phyloP scores from a whole-genome alignment of 1,284 basidiomycete genomes.

The Puccinia triticina region DNA sequence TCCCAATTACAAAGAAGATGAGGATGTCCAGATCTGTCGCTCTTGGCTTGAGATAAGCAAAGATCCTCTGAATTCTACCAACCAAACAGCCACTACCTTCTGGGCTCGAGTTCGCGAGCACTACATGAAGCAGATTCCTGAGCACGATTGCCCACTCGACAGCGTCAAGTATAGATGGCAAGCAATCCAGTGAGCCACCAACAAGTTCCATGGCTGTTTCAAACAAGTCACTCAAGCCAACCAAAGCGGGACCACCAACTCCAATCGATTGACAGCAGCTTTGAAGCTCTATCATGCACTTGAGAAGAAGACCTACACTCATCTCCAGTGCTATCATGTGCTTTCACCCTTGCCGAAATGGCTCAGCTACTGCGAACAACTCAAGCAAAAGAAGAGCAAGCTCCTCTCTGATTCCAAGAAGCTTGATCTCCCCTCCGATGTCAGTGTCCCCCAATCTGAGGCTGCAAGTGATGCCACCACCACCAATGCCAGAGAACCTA shows the following conservation, averaged over 20 bases:
- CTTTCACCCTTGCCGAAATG: background rate
- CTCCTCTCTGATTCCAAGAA: no score
- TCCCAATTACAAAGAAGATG: background rate
- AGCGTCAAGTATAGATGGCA: slow-evolving; percentile 17
- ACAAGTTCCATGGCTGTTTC: slow-evolving; percentile 13
- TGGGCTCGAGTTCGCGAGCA: background rate
- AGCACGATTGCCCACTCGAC: background rate
- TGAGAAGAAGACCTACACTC: background rate
- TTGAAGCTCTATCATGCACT: background rate
- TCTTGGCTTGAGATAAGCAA: background rate
- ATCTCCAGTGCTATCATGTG: background rate
- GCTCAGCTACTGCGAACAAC: background rate
- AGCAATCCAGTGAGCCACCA: background rate
- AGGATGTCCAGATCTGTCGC: no score
- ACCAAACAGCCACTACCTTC: background rate
- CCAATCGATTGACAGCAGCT: background rate
- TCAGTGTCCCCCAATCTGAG: no score
- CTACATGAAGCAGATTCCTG: background rate
- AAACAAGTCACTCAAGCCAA: background rate
- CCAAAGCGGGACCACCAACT: background rate
- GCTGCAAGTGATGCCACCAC: no score
- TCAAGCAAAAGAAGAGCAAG: background rate
- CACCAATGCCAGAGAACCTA: no score
- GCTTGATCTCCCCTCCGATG: no score
- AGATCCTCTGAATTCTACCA: background rate